A percentile compares a stretch with the other conserved stretches of the same genome.
Conservation (phyloP, 208 protist genomes). For the Trypanosoma rangeli region DNA sequence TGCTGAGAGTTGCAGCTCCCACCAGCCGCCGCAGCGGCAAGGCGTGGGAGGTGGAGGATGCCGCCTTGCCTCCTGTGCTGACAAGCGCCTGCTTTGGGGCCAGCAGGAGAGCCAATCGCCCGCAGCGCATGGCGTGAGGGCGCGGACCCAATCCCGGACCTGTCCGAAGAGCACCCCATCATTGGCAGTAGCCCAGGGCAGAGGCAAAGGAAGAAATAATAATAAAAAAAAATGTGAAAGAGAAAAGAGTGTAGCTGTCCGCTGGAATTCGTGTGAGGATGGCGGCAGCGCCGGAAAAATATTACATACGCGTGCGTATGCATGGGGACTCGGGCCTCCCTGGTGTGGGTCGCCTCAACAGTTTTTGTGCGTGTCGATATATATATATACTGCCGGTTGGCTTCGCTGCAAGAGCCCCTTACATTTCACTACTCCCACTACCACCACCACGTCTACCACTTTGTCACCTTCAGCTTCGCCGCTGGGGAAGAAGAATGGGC, state of each 20-base stretch:
- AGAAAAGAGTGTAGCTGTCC: not conserved
- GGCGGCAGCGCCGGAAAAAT: too few species aligned
- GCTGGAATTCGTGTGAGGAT: not conserved
- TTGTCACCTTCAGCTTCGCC: not conserved
- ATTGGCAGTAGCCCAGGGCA: not conserved
- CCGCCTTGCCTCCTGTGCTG: not conserved
- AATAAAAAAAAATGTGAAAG: not conserved
- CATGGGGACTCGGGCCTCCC: too few species aligned
- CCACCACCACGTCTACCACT: too few species aligned
- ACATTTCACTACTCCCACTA: too few species aligned
- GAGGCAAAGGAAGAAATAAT: constrained; percentile 1
- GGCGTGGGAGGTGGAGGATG: not conserved
- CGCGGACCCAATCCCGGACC: not conserved
- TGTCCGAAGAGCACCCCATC: not conserved
- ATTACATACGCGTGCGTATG: too few species aligned
- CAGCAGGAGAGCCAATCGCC: constrained; percentile 1
- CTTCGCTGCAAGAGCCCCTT: too few species aligned
- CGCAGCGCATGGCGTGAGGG: constrained; percentile 4
- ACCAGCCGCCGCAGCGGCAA: constrained; percentile 25
- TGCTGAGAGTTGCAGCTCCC: constrained; percentile 12
- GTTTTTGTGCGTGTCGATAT: too few species aligned
- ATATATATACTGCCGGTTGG: too few species aligned
- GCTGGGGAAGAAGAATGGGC: not conserved
- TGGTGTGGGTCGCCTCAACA: too few species aligned
- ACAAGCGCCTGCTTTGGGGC: not conserved